phyloP scores from a whole-genome alignment of 345 rosid species.

The Populus deltoides region DNA sequence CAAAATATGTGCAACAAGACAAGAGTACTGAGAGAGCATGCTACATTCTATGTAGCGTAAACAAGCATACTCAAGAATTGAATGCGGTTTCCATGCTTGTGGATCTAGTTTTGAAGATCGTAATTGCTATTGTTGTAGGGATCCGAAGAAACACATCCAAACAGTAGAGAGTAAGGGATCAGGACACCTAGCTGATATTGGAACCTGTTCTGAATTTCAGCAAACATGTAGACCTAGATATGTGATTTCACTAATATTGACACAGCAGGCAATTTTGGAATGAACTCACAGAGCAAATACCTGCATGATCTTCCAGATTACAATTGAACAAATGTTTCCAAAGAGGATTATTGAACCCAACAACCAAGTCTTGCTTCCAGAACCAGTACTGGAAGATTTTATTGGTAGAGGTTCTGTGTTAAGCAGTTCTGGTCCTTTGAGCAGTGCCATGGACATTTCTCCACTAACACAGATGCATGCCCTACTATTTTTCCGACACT shows the following conservation, averaged over 20 bases:
- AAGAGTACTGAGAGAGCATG: background rate
- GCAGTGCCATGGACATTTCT: slow-evolving; percentile 59
- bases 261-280: too few relatives aligned
- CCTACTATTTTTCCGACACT: slow-evolving; percentile 40
- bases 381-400: slow-evolving; percentile 2
- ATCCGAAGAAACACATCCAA: slow-evolving; percentile 51
- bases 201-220: slow-evolving; percentile 32
- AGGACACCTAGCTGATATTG: slow-evolving; percentile 42
- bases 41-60: slow-evolving; percentile 8
- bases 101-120: slow-evolving; percentile 8
- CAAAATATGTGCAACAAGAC: too few relatives aligned
- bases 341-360: slow-evolving; percentile 50
- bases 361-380: slow-evolving; percentile 39
- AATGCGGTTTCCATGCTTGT: slow-evolving; percentile 14
- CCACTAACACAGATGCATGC: slow-evolving; percentile 41
- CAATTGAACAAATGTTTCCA: slow-evolving; percentile 49
- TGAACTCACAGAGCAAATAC: slow-evolving; percentile 6
- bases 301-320: slow-evolving; percentile 57
- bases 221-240: too few relatives aligned
- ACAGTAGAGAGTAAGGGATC: slow-evolving; percentile 51
- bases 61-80: slow-evolving; percentile 9
- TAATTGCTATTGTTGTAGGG: slow-evolving; percentile 27
- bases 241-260: background rate
- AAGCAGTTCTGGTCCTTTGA: slow-evolving; percentile 50
- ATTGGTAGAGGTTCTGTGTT: slow-evolving; percentile 19